These are phyloP conservation scores for Irpex lacteus DNA, from an alignment of 1,284 basidiomycete species.

Conservation along the genomic window DNA sequence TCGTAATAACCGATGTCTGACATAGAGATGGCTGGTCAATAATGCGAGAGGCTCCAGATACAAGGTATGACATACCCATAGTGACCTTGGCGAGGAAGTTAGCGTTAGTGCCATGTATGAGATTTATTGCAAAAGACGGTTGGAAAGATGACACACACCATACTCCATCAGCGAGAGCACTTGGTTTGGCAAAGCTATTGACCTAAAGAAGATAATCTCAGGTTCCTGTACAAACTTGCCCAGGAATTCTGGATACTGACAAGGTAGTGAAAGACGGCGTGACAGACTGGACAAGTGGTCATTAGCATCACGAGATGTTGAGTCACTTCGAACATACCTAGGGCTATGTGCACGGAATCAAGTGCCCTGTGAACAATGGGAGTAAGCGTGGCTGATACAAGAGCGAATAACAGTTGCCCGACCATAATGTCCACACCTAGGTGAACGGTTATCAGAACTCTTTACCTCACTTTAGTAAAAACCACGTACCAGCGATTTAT, in stretches of 20 bases:
- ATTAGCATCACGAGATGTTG: background rate
- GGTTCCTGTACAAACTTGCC: background rate
- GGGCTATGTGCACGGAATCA: conserved; percentile 9
- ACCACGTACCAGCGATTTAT: conserved; percentile 9
- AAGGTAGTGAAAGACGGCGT: conserved; percentile 13
- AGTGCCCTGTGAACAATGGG: conserved; percentile 4
- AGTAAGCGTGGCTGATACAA: background rate
- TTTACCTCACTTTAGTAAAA: background rate
- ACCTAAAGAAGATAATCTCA: conserved; percentile 1
- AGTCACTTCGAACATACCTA: conserved; percentile 3
- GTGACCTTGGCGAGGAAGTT: conserved; percentile 1
- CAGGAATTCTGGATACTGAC: background rate
- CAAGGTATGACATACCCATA: conserved; percentile 8
- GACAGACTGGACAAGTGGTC: conserved; percentile 7
- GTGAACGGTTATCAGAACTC: background rate
- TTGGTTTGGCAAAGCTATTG: conserved; percentile 5
- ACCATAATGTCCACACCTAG: conserved; percentile 13
- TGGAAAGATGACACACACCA: conserved; percentile 4
- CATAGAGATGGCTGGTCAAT: background rate
- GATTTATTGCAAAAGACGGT: background rate
- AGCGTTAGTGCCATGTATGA: background rate
- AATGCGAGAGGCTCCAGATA: background rate
- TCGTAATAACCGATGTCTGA: conserved; percentile 10
- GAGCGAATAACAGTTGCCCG: background rate
- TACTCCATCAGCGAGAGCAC: conserved; percentile 2